phyloP scores from a whole-genome alignment of 768 basidiomycete species.

The Lactarius indigo region DNA sequence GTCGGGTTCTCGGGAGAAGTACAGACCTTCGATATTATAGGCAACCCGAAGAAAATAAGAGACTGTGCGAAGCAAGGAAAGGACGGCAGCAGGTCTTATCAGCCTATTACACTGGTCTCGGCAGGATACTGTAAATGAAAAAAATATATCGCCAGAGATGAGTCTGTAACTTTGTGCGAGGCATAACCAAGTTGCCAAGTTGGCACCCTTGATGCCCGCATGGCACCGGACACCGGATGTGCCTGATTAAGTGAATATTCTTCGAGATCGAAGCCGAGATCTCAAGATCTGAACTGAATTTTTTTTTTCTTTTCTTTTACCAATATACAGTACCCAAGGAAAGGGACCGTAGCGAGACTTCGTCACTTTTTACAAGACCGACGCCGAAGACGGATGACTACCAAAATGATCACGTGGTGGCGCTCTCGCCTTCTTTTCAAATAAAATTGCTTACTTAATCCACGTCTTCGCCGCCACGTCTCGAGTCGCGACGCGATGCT shows the following conservation, averaged over 20 bases:
- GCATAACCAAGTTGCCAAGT: constrained; percentile 3
- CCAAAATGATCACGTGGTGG: constrained; percentile 21
- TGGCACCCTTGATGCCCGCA: constrained; percentile 17
- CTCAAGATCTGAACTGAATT: constrained; percentile 9
- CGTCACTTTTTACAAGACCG: constrained; percentile 13
- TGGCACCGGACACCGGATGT: constrained; percentile 22
- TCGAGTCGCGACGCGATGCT: constrained; percentile 18
- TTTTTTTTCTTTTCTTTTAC: background rate
- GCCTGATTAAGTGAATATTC: constrained; percentile 24
- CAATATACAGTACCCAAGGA: background rate
- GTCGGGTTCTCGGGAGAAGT: constrained; percentile 24
- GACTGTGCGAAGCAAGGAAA: constrained; percentile 13
- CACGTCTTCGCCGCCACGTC: constrained; percentile 18
- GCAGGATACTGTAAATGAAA: constrained; percentile 12
- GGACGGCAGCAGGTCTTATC: constrained; percentile 20
- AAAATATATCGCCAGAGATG: constrained; percentile 12
- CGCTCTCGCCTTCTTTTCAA: constrained; percentile 7
- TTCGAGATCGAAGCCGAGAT: constrained; percentile 22
- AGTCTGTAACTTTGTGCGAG: constrained; percentile 14
- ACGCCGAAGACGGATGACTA: constrained; percentile 16
- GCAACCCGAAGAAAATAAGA: constrained; percentile 10
- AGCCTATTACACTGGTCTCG: constrained; percentile 20
- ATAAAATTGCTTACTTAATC: constrained; percentile 13
- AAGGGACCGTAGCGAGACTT: constrained; percentile 5
- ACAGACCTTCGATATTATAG: constrained; percentile 16